A percentile compares a stretch with the other conserved stretches of the same genome.
These are phyloP conservation scores for Cercospora sp. DNA, from an alignment of 2,329 filamentous ascomycete genomes.

Conservation along the genomic window DNA sequence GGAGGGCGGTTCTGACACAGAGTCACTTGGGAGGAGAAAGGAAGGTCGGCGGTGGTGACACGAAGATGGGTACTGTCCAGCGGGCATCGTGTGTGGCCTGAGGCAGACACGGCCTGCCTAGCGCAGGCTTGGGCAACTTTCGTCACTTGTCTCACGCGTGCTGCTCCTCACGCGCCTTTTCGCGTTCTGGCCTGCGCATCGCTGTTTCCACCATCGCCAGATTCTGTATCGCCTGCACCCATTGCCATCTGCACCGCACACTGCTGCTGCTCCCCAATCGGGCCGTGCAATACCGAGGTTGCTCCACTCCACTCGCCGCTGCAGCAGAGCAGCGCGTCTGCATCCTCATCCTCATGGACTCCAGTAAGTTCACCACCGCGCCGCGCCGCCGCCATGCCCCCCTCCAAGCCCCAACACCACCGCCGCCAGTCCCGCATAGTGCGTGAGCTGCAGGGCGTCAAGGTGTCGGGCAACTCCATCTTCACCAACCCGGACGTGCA, in stretches of 20 bases:
- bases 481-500: conserved; percentile 18
- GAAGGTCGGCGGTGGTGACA: conserved; percentile 28
- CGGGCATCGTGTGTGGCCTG: background rate
- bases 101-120: no score
- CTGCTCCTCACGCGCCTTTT: background rate
- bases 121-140: no score
- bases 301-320: conserved; percentile 7
- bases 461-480: conserved; percentile 19
- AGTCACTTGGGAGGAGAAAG: conserved; percentile 19
- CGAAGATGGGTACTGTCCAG: background rate
- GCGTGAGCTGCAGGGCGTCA: conserved; percentile 17
- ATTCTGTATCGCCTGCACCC: background rate
- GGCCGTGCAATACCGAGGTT: conserved; percentile 12
- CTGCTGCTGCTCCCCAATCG: conserved; percentile 1
- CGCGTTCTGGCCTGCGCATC: background rate
- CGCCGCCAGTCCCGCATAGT: conserved; percentile 13
- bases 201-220: background rate
- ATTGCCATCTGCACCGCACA: background rate
- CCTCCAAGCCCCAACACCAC: conserved; percentile 5
- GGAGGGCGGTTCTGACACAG: conserved; percentile 22
- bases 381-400: background rate
- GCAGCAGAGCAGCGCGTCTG: background rate
- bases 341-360: conserved; percentile 22
- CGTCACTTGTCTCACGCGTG: background rate
- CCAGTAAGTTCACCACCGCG: conserved; percentile 23